Percentiles rank a stretch among this genome's conserved stretches.
These are phyloP conservation scores for Parasitella parasitica DNA, from an alignment of 371 early-diverging fungal genomes.

Conservation along the genomic window DNA sequence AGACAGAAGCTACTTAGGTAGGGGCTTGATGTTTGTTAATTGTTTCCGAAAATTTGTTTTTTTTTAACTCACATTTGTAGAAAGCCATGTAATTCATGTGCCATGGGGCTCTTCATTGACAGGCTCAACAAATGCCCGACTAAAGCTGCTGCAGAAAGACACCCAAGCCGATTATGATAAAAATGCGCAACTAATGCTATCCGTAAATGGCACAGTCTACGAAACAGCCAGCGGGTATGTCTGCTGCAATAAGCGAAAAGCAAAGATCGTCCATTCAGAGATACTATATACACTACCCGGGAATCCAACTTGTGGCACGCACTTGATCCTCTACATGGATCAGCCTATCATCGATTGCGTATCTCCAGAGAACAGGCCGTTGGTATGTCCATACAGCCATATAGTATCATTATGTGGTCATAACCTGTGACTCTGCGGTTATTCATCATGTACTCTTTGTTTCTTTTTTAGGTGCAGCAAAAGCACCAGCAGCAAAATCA, in stretches of 20 bases:
- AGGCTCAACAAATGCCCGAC: background rate
- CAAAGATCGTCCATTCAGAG: conserved; percentile 6
- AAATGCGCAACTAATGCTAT: background rate
- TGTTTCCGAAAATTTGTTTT: background rate
- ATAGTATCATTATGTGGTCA: conserved; percentile 8
- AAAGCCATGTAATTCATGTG: conserved; percentile 27
- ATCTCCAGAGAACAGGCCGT: background rate
- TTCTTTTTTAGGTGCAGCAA: background rate
- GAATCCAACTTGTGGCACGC: conserved; percentile 15
- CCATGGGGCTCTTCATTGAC: conserved; percentile 3
- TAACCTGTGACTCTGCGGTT: conserved; percentile 6
- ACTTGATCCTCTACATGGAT: conserved; percentile 26
- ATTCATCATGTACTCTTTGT: background rate
- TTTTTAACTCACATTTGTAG: conserved; percentile 4
- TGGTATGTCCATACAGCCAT: background rate
- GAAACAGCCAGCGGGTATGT: conserved; percentile 1
- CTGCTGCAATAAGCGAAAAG: background rate
- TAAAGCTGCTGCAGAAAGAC: background rate
- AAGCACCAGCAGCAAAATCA: background rate
- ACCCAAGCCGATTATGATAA: background rate
- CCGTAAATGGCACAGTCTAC: background rate
- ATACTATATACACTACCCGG: conserved; percentile 15
- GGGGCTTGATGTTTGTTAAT: conserved; percentile 30
- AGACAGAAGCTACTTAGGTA: conserved; percentile 2
- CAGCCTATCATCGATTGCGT: background rate